phyloP scores from a whole-genome alignment of 495 filamentous ascomycete species.

The Astrothelium subdiscretum region DNA sequence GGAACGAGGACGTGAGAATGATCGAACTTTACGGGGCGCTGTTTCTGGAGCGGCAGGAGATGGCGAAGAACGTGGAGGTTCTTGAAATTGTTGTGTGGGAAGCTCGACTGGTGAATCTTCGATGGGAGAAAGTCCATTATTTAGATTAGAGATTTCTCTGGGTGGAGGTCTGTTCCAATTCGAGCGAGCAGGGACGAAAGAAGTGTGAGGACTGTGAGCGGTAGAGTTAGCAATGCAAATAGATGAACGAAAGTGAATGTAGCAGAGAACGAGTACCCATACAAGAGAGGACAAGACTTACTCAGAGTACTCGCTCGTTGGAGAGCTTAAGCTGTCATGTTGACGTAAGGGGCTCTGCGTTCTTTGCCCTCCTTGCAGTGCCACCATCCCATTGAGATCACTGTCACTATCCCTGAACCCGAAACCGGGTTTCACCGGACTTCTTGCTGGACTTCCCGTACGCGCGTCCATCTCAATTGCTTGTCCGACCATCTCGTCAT shows the following conservation, averaged over 20 bases:
- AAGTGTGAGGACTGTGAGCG: slow-evolving; percentile 8
- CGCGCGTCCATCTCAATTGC: slow-evolving; percentile 75
- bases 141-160: slow-evolving; percentile 11
- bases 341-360: slow-evolving; percentile 14
- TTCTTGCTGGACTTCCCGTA: slow-evolving; percentile 38
- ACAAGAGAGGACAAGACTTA: slow-evolving; percentile 37
- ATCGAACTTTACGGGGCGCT: not conserved
- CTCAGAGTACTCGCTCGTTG: slow-evolving; percentile 59
- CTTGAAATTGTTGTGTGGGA: slow-evolving; percentile 5
- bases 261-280: too few relatives aligned
- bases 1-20: slow-evolving; percentile 16
- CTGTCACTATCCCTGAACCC: slow-evolving; percentile 52
- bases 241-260: too few relatives aligned
- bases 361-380: slow-evolving; percentile 45
- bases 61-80: slow-evolving; percentile 19
- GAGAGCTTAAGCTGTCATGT: slow-evolving; percentile 26
- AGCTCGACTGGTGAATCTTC: slow-evolving; percentile 34
- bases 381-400: slow-evolving; percentile 57
- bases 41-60: slow-evolving; percentile 14
- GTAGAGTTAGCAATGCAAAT: slow-evolving; percentile 11
- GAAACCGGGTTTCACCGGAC: slow-evolving; percentile 15
- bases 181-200: slow-evolving; percentile 40
- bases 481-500: slow-evolving; percentile 41
- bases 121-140: slow-evolving; percentile 20
- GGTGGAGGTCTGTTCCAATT: slow-evolving; percentile 35